Conservation (phyloP, 139 green algal species). For the Nannochloris sp. region DNA sequence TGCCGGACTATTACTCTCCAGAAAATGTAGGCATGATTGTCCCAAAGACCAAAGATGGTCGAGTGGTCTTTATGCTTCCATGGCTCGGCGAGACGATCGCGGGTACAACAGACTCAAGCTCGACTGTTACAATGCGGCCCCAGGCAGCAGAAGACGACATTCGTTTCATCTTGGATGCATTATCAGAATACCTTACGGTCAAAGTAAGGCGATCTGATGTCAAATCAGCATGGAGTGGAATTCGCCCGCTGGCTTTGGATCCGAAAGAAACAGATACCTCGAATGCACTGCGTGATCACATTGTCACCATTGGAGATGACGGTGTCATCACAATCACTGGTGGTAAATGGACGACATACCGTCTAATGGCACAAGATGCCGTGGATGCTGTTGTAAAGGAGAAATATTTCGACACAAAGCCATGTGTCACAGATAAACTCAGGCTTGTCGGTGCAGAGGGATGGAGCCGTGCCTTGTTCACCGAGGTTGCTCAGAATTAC, state of each 20-base stretch:
- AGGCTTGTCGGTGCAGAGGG: slow-evolving; percentile 57
- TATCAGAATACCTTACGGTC: slow-evolving; percentile 81
- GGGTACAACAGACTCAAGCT: slow-evolving; percentile 74
- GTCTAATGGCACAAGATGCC: slow-evolving; percentile 78
- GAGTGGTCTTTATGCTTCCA: slow-evolving; percentile 96
- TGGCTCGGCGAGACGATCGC: slow-evolving; percentile 79
- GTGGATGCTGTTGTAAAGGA: slow-evolving; percentile 44
- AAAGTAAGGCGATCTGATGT: slow-evolving; percentile 78
- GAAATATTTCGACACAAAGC: slow-evolving; percentile 16
- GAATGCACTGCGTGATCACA: slow-evolving; percentile 37
- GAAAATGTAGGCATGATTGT: slow-evolving; percentile 84
- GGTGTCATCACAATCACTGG: slow-evolving; percentile 85
- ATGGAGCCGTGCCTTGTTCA: slow-evolving; percentile 63
- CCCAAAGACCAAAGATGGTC: slow-evolving; percentile 94
- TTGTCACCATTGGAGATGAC: slow-evolving; percentile 69
- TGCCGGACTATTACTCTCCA: slow-evolving; percentile 89
- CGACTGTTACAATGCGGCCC: slow-evolving; percentile 57
- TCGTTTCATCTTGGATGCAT: slow-evolving; percentile 87
- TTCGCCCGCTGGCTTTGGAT: slow-evolving; percentile 81
- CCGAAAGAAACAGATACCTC: slow-evolving; percentile 43
- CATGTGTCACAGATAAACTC: slow-evolving; percentile 57
- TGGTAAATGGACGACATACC: slow-evolving; percentile 98
- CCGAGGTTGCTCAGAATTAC: slow-evolving; percentile 72
- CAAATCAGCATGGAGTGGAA: slow-evolving; percentile 82
- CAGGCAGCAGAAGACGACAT: slow-evolving; percentile 72